Conservation (phyloP, 2,329 filamentous ascomycete genomes). For the Furcasterigmium sp. region DNA sequence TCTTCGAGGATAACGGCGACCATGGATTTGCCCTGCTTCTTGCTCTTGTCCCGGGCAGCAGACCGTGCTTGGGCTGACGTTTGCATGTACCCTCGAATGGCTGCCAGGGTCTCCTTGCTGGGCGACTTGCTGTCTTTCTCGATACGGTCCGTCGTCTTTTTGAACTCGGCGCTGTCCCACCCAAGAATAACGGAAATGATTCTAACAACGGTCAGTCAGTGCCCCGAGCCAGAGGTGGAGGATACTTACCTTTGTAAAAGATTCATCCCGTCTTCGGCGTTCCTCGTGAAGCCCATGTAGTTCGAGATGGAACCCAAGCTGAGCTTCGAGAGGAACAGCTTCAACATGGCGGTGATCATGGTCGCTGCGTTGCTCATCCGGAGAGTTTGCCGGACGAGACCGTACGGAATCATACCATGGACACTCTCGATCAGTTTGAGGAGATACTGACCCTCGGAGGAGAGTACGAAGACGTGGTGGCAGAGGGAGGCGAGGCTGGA, state of each 20-base stretch:
- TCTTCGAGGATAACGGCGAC: constrained; percentile 59
- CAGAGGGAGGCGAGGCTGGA: constrained; percentile 65
- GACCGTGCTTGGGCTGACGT: constrained; percentile 52
- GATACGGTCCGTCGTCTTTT: constrained; percentile 58
- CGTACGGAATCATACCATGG: constrained; percentile 67
- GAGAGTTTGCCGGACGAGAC: constrained; percentile 66
- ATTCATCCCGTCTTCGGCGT: constrained; percentile 75
- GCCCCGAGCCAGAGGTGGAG: background rate
- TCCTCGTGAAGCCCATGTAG: constrained; percentile 69
- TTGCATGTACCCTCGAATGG: constrained; percentile 54
- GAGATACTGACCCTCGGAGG: constrained; percentile 70
- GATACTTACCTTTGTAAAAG: constrained; percentile 54
- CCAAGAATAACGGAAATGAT: constrained; percentile 69
- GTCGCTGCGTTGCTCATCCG: constrained; percentile 73
- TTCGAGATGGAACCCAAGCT: constrained; percentile 71
- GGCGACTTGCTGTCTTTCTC: constrained; percentile 56
- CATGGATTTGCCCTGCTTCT: constrained; percentile 50
- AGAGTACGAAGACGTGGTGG: constrained; percentile 68
- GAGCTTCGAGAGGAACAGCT: constrained; percentile 70
- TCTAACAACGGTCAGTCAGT: constrained; percentile 27
- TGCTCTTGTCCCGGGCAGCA: constrained; percentile 50
- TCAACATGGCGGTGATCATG: constrained; percentile 74
- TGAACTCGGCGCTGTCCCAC: constrained; percentile 69
- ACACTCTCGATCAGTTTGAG: constrained; percentile 65
- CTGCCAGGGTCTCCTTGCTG: constrained; percentile 54